Conservation (phyloP, 805 yeast species). For the Metschnikowia reukaufii region DNA sequence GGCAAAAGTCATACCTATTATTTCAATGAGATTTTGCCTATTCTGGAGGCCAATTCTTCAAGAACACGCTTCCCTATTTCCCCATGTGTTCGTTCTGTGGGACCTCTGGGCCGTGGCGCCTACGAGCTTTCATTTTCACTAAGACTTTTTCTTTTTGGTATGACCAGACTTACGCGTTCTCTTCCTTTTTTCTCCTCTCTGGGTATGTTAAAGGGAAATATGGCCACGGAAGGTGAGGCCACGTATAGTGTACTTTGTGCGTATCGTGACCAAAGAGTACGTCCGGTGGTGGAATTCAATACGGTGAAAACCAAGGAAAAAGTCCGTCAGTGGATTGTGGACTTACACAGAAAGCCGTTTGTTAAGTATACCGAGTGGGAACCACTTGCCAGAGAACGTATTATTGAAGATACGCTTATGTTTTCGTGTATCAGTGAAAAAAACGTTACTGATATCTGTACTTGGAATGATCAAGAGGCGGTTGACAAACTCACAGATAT, state of each 20-base stretch:
- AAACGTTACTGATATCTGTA: conserved; percentile 14
- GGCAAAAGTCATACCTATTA: background rate
- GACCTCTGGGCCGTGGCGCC: conserved; percentile 2
- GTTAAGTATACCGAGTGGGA: conserved; percentile 9
- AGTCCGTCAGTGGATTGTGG: conserved; percentile 12
- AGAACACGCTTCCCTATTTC: conserved; percentile 9
- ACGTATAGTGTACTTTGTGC: conserved; percentile 12
- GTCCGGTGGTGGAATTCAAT: conserved; percentile 15
- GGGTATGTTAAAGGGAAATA: background rate
- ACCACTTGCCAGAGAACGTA: conserved; percentile 1
- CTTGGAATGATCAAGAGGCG: conserved; percentile 11
- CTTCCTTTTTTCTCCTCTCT: conserved; percentile 8
- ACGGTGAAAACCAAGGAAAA: conserved; percentile 6
- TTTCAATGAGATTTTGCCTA: conserved; percentile 7
- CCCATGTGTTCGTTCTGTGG: conserved; percentile 12
- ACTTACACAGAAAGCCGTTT: background rate
- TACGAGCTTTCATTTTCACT: conserved; percentile 11
- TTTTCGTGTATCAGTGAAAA: conserved; percentile 18
- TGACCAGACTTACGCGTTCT: conserved; percentile 4
- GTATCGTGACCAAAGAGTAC: conserved; percentile 3
- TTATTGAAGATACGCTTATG: conserved; percentile 12
- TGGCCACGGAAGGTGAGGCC: background rate
- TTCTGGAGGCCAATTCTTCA: conserved; percentile 4
- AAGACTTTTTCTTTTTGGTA: background rate
- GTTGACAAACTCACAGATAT: background rate